Percentiles rank a stretch among this genome's conserved stretches.
These are phyloP conservation scores for Chalciporus chontae DNA, from an alignment of 768 basidiomycete genomes.

Conservation along the genomic window DNA sequence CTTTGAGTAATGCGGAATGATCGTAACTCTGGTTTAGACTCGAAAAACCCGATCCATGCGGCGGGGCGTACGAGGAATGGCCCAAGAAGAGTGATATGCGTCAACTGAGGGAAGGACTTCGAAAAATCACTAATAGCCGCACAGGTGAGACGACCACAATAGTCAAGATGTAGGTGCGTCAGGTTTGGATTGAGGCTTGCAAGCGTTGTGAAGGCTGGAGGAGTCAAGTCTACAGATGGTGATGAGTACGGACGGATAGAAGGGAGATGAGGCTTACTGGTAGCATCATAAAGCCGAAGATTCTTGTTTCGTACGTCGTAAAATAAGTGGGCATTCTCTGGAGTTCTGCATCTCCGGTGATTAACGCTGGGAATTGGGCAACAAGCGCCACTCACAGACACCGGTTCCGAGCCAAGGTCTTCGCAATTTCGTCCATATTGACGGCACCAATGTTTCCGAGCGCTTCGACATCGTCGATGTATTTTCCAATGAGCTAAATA, in stretches of 20 bases:
- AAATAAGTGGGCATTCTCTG: slow-evolving; percentile 80
- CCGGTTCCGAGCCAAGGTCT: slow-evolving; percentile 76
- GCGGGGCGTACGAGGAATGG: slow-evolving; percentile 78
- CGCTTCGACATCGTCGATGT: slow-evolving; percentile 87
- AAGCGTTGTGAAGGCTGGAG: slow-evolving; percentile 66
- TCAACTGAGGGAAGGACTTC: slow-evolving; percentile 60
- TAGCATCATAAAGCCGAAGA: slow-evolving; percentile 83
- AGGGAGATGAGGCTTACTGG: slow-evolving; percentile 53
- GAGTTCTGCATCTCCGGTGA: slow-evolving; percentile 45
- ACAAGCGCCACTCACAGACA: slow-evolving; percentile 56
- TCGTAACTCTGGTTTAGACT: slow-evolving; percentile 56
- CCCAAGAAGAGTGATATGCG: slow-evolving; percentile 75
- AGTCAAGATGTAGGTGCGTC: slow-evolving; percentile 72
- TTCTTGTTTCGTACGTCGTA: slow-evolving; percentile 67
- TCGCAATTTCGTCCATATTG: slow-evolving; percentile 83
- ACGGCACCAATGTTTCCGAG: slow-evolving; percentile 83
- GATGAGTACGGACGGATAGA: not conserved
- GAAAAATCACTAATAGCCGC: slow-evolving; percentile 56
- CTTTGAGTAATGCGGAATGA: slow-evolving; percentile 81
- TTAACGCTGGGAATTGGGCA: not conserved
- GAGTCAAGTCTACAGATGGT: slow-evolving; percentile 54
- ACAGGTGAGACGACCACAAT: slow-evolving; percentile 80
- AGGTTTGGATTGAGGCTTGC: slow-evolving; percentile 83
- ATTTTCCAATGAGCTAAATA: slow-evolving; percentile 69
- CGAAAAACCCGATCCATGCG: slow-evolving; percentile 76